A percentile compares a stretch with the other conserved stretches of the same genome.
Conservation (phyloP, 805 yeast genomes). For the Pichia nanzhaoensis region DNA sequence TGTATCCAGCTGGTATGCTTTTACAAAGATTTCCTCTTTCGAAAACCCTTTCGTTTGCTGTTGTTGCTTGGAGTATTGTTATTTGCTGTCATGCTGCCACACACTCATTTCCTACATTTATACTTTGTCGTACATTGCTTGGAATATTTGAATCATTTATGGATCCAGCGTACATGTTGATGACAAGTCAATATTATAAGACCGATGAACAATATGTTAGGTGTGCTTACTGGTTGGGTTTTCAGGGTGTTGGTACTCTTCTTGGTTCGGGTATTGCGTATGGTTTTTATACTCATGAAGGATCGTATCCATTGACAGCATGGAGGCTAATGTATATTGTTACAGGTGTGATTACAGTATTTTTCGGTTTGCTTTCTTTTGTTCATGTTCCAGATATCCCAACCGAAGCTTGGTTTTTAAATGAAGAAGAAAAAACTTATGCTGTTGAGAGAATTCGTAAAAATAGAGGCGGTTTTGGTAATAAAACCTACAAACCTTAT, state of each 20-base stretch:
- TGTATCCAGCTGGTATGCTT: constrained; percentile 36
- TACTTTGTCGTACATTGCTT: constrained; percentile 39
- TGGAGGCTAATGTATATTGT: constrained; percentile 60
- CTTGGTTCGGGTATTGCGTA: constrained; percentile 50
- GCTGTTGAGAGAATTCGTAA: constrained; percentile 27
- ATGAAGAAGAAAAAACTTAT: constrained; percentile 32
- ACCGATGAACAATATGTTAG: constrained; percentile 25
- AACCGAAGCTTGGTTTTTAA: constrained; percentile 29
- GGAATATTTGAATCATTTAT: constrained; percentile 35
- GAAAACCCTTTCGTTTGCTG: constrained; percentile 31
- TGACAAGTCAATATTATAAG: constrained; percentile 27
- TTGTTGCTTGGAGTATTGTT: constrained; percentile 44
- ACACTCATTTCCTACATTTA: constrained; percentile 37
- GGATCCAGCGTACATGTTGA: constrained; percentile 30
- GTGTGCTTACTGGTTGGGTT: constrained; percentile 21
- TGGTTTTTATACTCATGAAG: constrained; percentile 28
- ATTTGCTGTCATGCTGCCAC: constrained; percentile 43
- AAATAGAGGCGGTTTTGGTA: constrained; percentile 33
- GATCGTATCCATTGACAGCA: constrained; percentile 29
- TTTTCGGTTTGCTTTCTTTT: constrained; percentile 40
- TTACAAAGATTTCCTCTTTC: constrained; percentile 35
- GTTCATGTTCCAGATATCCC: constrained; percentile 35
- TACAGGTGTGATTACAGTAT: constrained; percentile 52
- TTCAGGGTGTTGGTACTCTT: constrained; percentile 41
- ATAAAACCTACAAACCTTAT: constrained; percentile 35